Base-by-base conservation (phyloP, 2,329 filamentous ascomycete genomes). In the Colletotrichum musicola region DNA sequence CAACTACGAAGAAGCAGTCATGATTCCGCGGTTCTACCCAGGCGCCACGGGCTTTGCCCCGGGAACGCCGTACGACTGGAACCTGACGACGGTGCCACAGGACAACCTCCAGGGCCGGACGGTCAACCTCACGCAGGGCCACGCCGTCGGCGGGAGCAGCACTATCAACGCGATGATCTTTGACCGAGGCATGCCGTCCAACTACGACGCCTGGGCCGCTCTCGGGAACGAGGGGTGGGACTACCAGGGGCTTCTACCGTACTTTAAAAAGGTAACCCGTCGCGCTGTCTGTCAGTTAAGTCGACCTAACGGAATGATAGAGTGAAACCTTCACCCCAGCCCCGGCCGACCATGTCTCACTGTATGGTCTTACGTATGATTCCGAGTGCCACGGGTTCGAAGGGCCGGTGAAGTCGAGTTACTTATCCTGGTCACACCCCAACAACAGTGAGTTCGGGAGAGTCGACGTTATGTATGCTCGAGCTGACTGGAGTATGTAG, bases 101-200 rank as follows among this genome's bases (percentile, higher is more conserved):
- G 69, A 75, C 0, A 69, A 74, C 22, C 77, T 83, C 2, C 77
- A 80, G 18, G 75, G 76, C 3, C 77, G 81, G 4, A 71, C 75
- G 2, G 77, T 84, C 20, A 65, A 74, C 5, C 79, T 82, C 44
- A 79, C 78, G 4, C 77, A 82, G 4, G 83, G 82, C 3, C 81
- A 82, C 44, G 79, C 81, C 0, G 76, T 86, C 0, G 84, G 84
- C 14, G 84, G 84, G 4, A 81, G 78, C 38, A 81, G 78, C 18
- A 78, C 82, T 0, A 66, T 86, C 27, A 85, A 86, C 67, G 81
- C 83, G 38, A 77, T 80, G 77, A 74, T 75, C 13, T 79, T 76
- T 61, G 76, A 78, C 58, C 72, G 78, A 10, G 76, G 75, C 0
- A 71, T 74, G 25, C 71, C 71, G 2, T 72, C 70, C 25, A 76